Conservation (phyloP, 306 rosid species). For the Macrotyloma uniflorum region DNA sequence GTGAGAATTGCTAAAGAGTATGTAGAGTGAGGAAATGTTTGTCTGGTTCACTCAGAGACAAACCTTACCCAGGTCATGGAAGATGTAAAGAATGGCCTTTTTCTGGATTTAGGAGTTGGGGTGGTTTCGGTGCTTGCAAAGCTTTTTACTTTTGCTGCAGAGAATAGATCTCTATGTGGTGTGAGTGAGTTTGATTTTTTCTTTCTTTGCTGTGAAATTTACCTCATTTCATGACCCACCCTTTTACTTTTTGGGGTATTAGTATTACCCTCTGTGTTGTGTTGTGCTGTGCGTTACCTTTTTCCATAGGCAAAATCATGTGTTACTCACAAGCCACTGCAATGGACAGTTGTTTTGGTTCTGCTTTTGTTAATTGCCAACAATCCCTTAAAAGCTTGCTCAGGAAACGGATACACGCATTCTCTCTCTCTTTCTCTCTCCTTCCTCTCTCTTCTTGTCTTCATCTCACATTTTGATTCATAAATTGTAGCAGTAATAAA, state of each 20-base stretch:
- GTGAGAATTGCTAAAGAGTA: background rate
- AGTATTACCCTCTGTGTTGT: slow-evolving; percentile 8
- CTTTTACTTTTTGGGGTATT: slow-evolving; percentile 46
- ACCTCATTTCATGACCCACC: slow-evolving; percentile 45
- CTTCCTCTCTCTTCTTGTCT: background rate
- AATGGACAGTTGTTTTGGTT: slow-evolving; percentile 45
- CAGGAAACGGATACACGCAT: background rate
- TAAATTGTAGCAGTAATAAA: background rate
- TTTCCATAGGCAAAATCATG: slow-evolving; percentile 67
- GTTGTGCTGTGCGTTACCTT: slow-evolving; percentile 46
- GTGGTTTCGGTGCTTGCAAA: slow-evolving; percentile 31
- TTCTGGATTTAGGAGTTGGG: slow-evolving; percentile 40
- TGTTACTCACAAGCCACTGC: slow-evolving; percentile 53
- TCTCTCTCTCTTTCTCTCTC: slow-evolving; percentile 7
- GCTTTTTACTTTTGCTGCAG: slow-evolving; percentile 39
- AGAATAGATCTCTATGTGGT: slow-evolving; percentile 46
- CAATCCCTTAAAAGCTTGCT: slow-evolving; percentile 29
- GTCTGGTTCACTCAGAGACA: slow-evolving; percentile 66
- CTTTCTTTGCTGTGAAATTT: slow-evolving; percentile 43
- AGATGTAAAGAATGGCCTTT: slow-evolving; percentile 41
- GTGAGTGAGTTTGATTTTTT: slow-evolving; percentile 23
- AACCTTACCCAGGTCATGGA: slow-evolving; percentile 47
- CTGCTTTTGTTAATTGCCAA: slow-evolving; percentile 49
- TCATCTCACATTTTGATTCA: background rate
- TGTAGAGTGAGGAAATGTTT: slow-evolving; percentile 49